Evolutionary conservation across 805 yeast genomes (phyloP), one percentile per base, ranked within the genome.

Genomic region (Ogataea philodendri): DNA sequence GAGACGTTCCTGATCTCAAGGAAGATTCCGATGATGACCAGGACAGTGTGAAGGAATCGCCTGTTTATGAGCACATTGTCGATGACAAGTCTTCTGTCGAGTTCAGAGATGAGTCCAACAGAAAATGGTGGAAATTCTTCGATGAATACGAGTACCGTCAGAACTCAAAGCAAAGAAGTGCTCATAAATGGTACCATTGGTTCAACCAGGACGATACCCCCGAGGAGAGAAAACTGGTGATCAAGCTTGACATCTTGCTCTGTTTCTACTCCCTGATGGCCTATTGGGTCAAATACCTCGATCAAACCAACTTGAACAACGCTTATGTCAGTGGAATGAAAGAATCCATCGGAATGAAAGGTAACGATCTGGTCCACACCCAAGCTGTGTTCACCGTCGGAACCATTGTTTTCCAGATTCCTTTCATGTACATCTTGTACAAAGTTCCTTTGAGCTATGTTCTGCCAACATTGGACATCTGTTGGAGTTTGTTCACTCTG

Each of bases 321-420:
- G 85, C 85, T 3, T 79, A 78, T 51, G 80, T 78, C 13, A 67
- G 77, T 11, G 85, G 85, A 6, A 74, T 80, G 83, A 69, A 74
- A 46, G 78, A 76, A 39, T 82, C 28, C 4, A 30, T 55, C n/a
- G 39, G 46, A 5, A 35, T 55, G 19, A 23, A 46, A 7, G 58
- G 57, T 7, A 52, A 55, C 31, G 54, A 54, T 22, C 37, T 55
- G 25, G 52, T 51, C 22, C 38, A 40, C 14, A 53, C 56, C 15
- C 52, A 47, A 15, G 56, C 59, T 9, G 50, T 42, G n/a, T 55
- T 47, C 35, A 52, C 56, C 3, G 49, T 57, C 17, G 88, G 41
- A 76, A 78, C 72, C 37, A 70, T 76, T 31, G 59, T 80, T 7
- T 75, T 78, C 57, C 69, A 76, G 28, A 61, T 66, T 19, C 83